Evolutionary conservation across 805 yeast genomes (phyloP).

Genomic region (Dipodascus albidus): DNA sequence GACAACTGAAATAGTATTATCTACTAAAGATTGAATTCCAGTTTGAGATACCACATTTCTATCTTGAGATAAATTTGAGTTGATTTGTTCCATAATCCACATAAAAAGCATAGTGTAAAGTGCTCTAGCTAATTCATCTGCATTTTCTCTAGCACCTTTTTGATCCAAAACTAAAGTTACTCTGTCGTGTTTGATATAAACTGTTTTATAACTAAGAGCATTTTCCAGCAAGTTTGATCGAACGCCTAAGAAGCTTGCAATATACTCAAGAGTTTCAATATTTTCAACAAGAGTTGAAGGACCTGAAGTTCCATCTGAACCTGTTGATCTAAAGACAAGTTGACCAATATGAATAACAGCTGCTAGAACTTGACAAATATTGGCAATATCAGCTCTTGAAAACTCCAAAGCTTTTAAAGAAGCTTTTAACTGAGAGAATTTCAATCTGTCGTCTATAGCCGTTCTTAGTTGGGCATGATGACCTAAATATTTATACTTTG

Average conservation of each 20-base stretch:
- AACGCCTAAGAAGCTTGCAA: constrained; percentile 30
- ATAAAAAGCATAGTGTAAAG: constrained; percentile 28
- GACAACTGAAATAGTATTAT: constrained; percentile 25
- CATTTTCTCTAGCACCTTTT: constrained; percentile 30
- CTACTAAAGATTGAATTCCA: constrained; percentile 17
- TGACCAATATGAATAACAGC: constrained; percentile 35
- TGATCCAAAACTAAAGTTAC: constrained; percentile 31
- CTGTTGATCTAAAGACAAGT: constrained; percentile 24
- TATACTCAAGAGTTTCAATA: constrained; percentile 23
- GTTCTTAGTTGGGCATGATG: constrained; percentile 30
- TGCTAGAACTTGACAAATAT: constrained; percentile 37
- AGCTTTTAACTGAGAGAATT: constrained; percentile 35
- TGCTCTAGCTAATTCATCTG: constrained; percentile 32
- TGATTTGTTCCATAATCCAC: constrained; percentile 29
- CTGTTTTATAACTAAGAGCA: constrained; percentile 29
- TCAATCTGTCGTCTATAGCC: constrained; percentile 38
- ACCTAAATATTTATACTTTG: constrained; percentile 34
- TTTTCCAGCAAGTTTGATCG: constrained; percentile 27
- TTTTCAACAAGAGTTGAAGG: constrained; percentile 28
- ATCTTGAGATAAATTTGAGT: constrained; percentile 23
- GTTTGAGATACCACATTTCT: background rate
- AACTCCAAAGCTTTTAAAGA: constrained; percentile 41
- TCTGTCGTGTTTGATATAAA: constrained; percentile 26
- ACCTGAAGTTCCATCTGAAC: constrained; percentile 24
- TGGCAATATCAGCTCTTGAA: constrained; percentile 33